Evolutionary conservation across 768 basidiomycete genomes (phyloP).

Genomic region (Agaricus subrufescens): DNA sequence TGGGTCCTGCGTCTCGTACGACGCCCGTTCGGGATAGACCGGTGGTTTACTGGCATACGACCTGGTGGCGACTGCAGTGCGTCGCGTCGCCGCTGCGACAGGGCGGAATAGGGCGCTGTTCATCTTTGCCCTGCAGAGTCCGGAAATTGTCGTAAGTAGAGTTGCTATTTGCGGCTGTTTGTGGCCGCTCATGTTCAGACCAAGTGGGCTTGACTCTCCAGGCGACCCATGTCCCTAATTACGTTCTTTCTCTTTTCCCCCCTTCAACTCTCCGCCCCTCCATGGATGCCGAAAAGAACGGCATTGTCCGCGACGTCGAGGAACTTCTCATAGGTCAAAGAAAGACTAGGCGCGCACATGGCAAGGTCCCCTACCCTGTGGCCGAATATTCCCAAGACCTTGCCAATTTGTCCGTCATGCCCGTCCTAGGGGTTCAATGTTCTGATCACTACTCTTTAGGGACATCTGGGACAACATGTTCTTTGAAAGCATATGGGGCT

Average conservation of each 20-base stretch:
- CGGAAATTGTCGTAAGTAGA: neutral
- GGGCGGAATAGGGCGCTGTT: slow-evolving; percentile 33
- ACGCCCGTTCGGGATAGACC: neutral
- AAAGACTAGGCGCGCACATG: slow-evolving; percentile 34
- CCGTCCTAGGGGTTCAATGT: neutral
- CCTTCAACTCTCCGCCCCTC: slow-evolving; percentile 12
- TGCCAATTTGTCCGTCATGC: slow-evolving; percentile 48
- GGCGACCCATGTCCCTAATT: neutral
- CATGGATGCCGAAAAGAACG: slow-evolving; percentile 12
- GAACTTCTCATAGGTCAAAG: slow-evolving; percentile 35
- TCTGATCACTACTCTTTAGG: slow-evolving; percentile 26
- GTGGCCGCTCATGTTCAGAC: neutral
- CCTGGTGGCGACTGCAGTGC: slow-evolving; percentile 14
- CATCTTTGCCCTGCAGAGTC: neutral
- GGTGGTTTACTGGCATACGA: slow-evolving; percentile 28
- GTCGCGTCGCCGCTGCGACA: slow-evolving; percentile 24
- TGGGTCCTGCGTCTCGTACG: slow-evolving; percentile 29
- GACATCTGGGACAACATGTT: slow-evolving; percentile 74
- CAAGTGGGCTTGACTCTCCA: neutral
- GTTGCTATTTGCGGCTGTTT: slow-evolving; percentile 2
- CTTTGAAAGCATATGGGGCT: slow-evolving; percentile 40
- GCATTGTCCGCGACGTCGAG: slow-evolving; percentile 41
- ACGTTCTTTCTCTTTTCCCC: slow-evolving; percentile 8
- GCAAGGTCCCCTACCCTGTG: slow-evolving; percentile 54
- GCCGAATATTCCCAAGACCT: slow-evolving; percentile 37